Percentiles rank a stretch among this genome's conserved stretches.
These are phyloP conservation scores for Mycena venus DNA, from an alignment of 768 basidiomycete species.

Conservation along the genomic window DNA sequence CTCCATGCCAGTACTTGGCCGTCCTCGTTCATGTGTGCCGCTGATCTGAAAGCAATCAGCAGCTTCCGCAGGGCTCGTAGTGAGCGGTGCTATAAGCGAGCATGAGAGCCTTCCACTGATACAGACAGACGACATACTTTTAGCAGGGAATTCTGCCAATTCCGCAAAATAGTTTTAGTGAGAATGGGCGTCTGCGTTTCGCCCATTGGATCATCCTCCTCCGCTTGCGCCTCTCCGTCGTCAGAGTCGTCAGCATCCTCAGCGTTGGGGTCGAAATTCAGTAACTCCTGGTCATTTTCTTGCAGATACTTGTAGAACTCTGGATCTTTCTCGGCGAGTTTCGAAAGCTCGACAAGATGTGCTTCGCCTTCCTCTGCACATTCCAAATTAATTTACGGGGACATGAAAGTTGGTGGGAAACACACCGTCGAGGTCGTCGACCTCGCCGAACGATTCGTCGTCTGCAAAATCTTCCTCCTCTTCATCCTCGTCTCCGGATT, in stretches of 20 bases:
- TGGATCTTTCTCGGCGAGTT: slow-evolving; percentile 96
- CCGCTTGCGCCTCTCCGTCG: slow-evolving; percentile 57
- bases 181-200: slow-evolving; percentile 69
- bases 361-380: slow-evolving; percentile 73
- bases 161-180: slow-evolving; percentile 76
- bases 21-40: slow-evolving; percentile 91
- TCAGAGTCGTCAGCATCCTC: slow-evolving; percentile 58
- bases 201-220: slow-evolving; percentile 61
- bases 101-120: neutral
- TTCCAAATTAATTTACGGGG: neutral
- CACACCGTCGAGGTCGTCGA: slow-evolving; percentile 64
- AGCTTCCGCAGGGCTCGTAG: slow-evolving; percentile 86
- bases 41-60: slow-evolving; percentile 91
- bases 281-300: slow-evolving; percentile 93
- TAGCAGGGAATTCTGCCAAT: slow-evolving; percentile 92
- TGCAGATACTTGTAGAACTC: slow-evolving; percentile 98
- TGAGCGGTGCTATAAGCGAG: slow-evolving; percentile 77
- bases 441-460: slow-evolving; percentile 52
- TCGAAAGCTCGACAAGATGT: slow-evolving; percentile 87
- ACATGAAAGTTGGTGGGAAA: slow-evolving; percentile 55
- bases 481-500: slow-evolving; percentile 51
- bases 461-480: slow-evolving; percentile 58
- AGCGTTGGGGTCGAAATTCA: slow-evolving; percentile 76
- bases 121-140: slow-evolving; percentile 63
- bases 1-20: slow-evolving; percentile 84